Base-by-base conservation (phyloP, 1,139 yeast genomes). In the Yamadazyma triangularis region DNA sequence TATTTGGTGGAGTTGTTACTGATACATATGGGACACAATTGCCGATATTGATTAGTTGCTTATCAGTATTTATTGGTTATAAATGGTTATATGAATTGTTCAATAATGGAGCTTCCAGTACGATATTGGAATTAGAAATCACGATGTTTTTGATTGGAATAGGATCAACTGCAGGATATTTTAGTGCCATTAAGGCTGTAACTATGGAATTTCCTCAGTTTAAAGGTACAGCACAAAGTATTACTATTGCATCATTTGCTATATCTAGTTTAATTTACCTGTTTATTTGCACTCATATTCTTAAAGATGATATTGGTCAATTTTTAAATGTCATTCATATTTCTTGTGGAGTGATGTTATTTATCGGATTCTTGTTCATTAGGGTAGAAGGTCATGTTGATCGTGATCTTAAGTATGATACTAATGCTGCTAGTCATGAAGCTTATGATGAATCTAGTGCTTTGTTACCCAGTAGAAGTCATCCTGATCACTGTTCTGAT, bases 221-320 rank as follows among this genome's bases (percentile, higher is more conserved):
- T 29, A 58, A 56, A 33, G 63, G 61, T 13, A 45, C 62, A 0
- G 65, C 66, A 8, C 65, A 59, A 38, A 56, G 63, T 36, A 44
- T 60, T 12, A 58, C 66, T n/a, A 59, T 60, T 32, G 60, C 66
- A 1, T 53, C 60, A 5, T 60, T 60, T 48, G 66, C 66, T n/a
- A 58, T 60, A n/a, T 51, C 63, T 2, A 51, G 60, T 24, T 45
- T 59, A 31, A 24, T 59, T 8, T 58, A 44, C 38, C 56, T 52
- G 49, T 40, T 41, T 13, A 42, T 58, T 13, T 45, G 53, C 9
- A 42, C 56, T 25, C 36, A 40, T 20, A 24, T 53, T 2, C 54
- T 50, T 26, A 29, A 44, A 2, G 54, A 53, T 3, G 47, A 57
- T 36, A 51, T 53, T 10, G 47, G 43, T 2, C 33, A 31, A 8